Evolutionary conservation across 371 early-diverging fungal species (phyloP), one percentile per base, ranked within the genome.

Genomic region (Mortierella sp.): DNA sequence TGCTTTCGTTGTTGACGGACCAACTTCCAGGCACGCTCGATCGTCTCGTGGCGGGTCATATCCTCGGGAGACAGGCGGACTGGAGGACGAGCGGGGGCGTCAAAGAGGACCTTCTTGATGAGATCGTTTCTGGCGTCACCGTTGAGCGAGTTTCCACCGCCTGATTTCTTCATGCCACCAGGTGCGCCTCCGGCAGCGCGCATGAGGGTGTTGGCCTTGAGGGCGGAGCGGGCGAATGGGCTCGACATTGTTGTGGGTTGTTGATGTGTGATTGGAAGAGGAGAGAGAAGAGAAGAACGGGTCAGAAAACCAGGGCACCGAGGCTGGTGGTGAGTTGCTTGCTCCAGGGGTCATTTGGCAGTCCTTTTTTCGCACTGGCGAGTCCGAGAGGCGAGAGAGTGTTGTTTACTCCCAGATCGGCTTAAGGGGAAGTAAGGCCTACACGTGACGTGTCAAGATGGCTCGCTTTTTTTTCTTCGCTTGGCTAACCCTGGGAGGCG

Each of bases 1-100:
- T 92, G 92, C 75, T 93, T 91, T 64, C 83, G 87, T 64, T 95
- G 90, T 86, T 90, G 91, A 64, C 89, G 89, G 72, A 90, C 92
- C 34, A 96, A 81, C 78, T 94, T 93, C 91, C 93, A 94, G 64
- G 96, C 96, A 72, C 94, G 89, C 87, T 95, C 93, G 70, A 96
- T 95, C 5, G 94, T 94, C 83, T 93, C 92, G 72, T 96, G 95
- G 72, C 93, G 87, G 75, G 92, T 90, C 55, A 91, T 73, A 46
- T 90, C 91, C 71, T 93, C 92, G 24, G 88, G 88, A 59, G 90
- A 89, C 54, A 89, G 67, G 61, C 86, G 85, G 16, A 73, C 82
- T 70, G 81, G 78, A 53, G 87, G 82, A 75, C 93, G 91, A 31
- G 90, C 87, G 69, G 92, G 90, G 48, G 92, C 89, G 72, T 94